A percentile compares a stretch with the other conserved stretches of the same genome.
phyloP scores from a whole-genome alignment of 2,329 filamentous ascomycete genomes.

The Cercospora citrullina region DNA sequence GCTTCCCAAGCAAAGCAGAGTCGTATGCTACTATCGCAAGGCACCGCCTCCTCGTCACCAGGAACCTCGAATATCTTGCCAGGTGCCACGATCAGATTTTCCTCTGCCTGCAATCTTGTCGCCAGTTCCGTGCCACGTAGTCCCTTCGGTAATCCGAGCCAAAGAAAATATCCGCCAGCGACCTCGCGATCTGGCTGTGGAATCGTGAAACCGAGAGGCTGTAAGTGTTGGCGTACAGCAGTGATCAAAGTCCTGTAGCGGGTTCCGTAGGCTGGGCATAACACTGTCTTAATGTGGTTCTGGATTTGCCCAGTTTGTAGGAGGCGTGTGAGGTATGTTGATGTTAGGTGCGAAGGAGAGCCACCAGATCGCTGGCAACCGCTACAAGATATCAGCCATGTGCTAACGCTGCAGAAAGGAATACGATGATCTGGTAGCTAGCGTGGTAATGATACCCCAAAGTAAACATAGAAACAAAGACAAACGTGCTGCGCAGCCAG shows the following conservation, averaged over 20 bases:
- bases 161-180: conserved; percentile 84
- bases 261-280: conserved; percentile 58
- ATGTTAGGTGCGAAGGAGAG: conserved; percentile 59
- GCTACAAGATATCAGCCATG: conserved; percentile 21
- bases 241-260: conserved; percentile 58
- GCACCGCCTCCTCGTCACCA: conserved; percentile 46
- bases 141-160: conserved; percentile 63
- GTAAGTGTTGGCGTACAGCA: conserved; percentile 61
- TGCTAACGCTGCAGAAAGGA: conserved; percentile 1
- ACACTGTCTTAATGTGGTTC: conserved; percentile 52
- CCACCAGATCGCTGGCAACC: conserved; percentile 61
- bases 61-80: conserved; percentile 68
- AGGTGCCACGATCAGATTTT: conserved; percentile 66
- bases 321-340: conserved; percentile 58
- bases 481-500: background rate
- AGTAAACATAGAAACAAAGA: background rate
- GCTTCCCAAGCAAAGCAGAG: conserved; percentile 74
- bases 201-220: conserved; percentile 61
- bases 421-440: background rate
- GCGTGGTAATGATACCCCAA: background rate
- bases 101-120: conserved; percentile 58
- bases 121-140: conserved; percentile 59
- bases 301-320: conserved; percentile 55
- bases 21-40: conserved; percentile 61
- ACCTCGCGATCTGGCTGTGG: conserved; percentile 49